These are phyloP conservation scores for Tetrahymena malaccensis DNA, from an alignment of 73 alveolate genomes.

Conservation along the genomic window DNA sequence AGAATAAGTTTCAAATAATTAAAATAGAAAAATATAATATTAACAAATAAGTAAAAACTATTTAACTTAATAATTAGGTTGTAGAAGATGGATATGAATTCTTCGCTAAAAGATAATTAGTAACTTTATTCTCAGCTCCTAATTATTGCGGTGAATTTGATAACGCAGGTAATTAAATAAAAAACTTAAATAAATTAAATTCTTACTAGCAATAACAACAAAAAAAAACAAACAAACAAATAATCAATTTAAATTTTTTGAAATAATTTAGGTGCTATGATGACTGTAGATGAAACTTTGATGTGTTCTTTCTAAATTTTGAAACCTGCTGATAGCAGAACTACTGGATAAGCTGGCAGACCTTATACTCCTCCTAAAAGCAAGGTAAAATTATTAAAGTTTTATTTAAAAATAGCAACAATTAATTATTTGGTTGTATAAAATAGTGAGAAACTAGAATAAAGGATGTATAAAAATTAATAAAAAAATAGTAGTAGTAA, in stretches of 20 bases:
- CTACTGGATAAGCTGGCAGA: conserved; percentile 1
- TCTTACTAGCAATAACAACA: too few relatives aligned
- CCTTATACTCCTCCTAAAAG: neutral
- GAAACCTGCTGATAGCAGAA: conserved; percentile 79
- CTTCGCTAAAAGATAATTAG: conserved; percentile 92
- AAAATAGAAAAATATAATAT: neutral
- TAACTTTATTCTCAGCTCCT: conserved; percentile 91
- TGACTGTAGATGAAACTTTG: conserved; percentile 88
- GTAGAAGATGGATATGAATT: conserved; percentile 96
- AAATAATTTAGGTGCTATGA: conserved; percentile 65
- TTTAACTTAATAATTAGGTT: neutral
- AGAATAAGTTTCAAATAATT: neutral
- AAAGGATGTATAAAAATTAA: neutral
- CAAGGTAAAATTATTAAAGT: neutral
- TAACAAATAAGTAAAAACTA: neutral
- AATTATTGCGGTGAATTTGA: conserved; percentile 94
- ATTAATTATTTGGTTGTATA: neutral
- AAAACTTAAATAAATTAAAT: too few relatives aligned
- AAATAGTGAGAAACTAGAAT: neutral
- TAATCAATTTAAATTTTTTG: neutral
- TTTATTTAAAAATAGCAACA: too few relatives aligned
- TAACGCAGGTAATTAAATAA: conserved; percentile 69
- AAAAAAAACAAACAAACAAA: conserved; percentile 35
- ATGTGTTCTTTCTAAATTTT: conserved; percentile 88
- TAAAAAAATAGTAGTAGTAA: neutral